A percentile compares a stretch with the other conserved stretches of the same genome.
Conservation (phyloP, 345 rosid species). For the Populus simonii region DNA sequence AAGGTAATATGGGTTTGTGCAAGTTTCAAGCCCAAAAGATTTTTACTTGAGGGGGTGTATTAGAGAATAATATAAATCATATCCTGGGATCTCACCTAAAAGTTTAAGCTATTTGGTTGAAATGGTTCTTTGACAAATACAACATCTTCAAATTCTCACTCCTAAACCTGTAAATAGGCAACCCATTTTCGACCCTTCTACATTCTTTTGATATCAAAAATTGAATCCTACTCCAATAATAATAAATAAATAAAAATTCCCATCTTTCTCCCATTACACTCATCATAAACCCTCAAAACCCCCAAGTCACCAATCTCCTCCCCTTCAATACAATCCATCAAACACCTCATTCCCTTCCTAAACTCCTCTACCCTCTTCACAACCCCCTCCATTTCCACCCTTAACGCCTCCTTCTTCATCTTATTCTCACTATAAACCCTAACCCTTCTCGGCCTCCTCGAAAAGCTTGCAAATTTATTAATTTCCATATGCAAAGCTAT, state of each 20-base stretch:
- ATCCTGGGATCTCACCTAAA: too few relatives aligned
- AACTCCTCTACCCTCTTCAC: constrained; percentile 54
- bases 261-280: neutral
- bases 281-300: constrained; percentile 40
- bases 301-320: constrained; percentile 13
- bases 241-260: neutral
- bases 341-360: constrained; percentile 42
- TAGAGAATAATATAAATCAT: too few relatives aligned
- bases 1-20: too few relatives aligned
- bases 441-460: neutral
- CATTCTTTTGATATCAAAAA: constrained; percentile 60
- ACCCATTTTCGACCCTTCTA: constrained; percentile 65
- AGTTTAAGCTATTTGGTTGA: too few relatives aligned
- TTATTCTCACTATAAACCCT: neutral
- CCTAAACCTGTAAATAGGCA: constrained; percentile 66
- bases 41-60: too few relatives aligned
- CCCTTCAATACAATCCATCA: constrained; percentile 44
- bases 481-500: constrained; percentile 29
- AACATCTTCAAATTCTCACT: constrained; percentile 46
- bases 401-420: constrained; percentile 30
- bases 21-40: too few relatives aligned
- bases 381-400: constrained; percentile 37
- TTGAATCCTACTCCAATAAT: constrained; percentile 56
- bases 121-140: too few relatives aligned
- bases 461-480: constrained; percentile 3